Conservation (phyloP, 2,329 filamentous ascomycete genomes). For the Monosporascus sp. region DNA sequence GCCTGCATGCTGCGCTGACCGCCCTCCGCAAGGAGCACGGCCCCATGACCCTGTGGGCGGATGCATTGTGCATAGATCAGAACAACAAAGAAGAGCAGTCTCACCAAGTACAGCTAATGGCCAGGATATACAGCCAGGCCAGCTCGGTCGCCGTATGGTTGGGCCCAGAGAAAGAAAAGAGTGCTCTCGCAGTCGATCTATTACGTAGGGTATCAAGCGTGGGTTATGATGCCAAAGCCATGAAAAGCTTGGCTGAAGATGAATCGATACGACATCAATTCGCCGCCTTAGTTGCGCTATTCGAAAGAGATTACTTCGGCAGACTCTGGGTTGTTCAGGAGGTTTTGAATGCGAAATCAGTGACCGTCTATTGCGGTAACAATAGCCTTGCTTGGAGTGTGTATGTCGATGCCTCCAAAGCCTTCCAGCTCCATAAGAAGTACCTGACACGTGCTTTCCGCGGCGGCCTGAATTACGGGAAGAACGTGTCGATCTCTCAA, state of each 20-base stretch:
- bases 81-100: slow-evolving; percentile 8
- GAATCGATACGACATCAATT: slow-evolving; percentile 2
- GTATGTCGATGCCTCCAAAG: slow-evolving; percentile 9
- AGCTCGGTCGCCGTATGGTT: slow-evolving; percentile 15
- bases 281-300: slow-evolving; percentile 23
- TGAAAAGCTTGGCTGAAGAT: slow-evolving; percentile 10
- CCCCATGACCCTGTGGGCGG: slow-evolving; percentile 17
- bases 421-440: slow-evolving; percentile 11
- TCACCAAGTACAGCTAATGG: slow-evolving; percentile 11
- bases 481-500: slow-evolving; percentile 1
- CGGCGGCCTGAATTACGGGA: neutral
- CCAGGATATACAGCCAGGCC: slow-evolving; percentile 14
- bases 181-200: slow-evolving; percentile 9
- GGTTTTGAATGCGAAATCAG: slow-evolving; percentile 16
- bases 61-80: slow-evolving; percentile 24
- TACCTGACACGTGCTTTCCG: slow-evolving; percentile 3
- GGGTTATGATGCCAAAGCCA: neutral
- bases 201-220: slow-evolving; percentile 3
- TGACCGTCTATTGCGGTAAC: slow-evolving; percentile 21
- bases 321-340: slow-evolving; percentile 30
- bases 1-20: slow-evolving; percentile 15
- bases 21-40: slow-evolving; percentile 7
- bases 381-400: slow-evolving; percentile 14
- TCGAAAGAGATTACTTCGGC: slow-evolving; percentile 31
- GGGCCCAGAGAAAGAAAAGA: slow-evolving; percentile 10